phyloP scores from a whole-genome alignment of 2,329 filamentous ascomycete genomes.

The Penicillium decumbens region DNA sequence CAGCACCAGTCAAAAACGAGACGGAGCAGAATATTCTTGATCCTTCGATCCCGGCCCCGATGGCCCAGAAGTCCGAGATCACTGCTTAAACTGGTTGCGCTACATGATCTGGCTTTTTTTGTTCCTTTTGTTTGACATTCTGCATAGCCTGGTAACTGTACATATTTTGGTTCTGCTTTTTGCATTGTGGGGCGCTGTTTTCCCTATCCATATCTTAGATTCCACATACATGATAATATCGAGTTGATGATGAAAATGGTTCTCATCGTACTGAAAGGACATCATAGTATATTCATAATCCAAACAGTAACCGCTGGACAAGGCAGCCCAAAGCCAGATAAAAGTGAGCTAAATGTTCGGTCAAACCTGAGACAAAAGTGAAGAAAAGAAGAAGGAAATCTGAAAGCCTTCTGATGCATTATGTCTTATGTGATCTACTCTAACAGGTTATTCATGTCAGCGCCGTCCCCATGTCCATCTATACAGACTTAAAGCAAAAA shows the following conservation, averaged over 20 bases:
- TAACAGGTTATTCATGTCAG: slow-evolving; percentile 1
- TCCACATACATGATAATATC: slow-evolving; percentile 14
- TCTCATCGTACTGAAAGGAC: not conserved
- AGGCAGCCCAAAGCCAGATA: not conserved
- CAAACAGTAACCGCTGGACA: too few species aligned
- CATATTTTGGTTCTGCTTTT: slow-evolving; percentile 7
- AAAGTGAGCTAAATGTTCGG: not conserved
- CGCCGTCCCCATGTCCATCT: not conserved
- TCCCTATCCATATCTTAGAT: slow-evolving; percentile 10
- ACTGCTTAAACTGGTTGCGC: slow-evolving; percentile 11
- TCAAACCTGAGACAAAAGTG: not conserved
- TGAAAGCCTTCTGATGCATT: slow-evolving; percentile 2
- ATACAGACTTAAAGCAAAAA: not conserved
- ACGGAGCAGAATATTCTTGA: slow-evolving; percentile 18
- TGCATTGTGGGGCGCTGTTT: slow-evolving; percentile 10
- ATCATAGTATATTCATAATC: not conserved
- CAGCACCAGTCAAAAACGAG: slow-evolving; percentile 23
- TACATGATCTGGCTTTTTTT: not conserved
- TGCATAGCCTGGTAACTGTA: slow-evolving; percentile 23
- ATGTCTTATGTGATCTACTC: slow-evolving; percentile 9
- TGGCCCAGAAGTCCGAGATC: slow-evolving; percentile 23
- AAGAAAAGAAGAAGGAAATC: not conserved
- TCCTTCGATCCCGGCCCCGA: slow-evolving; percentile 15
- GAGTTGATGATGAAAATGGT: not conserved
- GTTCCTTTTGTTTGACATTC: slow-evolving; percentile 3